phyloP scores from a whole-genome alignment of 192 early-diverging fungal genomes.

The Backusella macrospora region DNA sequence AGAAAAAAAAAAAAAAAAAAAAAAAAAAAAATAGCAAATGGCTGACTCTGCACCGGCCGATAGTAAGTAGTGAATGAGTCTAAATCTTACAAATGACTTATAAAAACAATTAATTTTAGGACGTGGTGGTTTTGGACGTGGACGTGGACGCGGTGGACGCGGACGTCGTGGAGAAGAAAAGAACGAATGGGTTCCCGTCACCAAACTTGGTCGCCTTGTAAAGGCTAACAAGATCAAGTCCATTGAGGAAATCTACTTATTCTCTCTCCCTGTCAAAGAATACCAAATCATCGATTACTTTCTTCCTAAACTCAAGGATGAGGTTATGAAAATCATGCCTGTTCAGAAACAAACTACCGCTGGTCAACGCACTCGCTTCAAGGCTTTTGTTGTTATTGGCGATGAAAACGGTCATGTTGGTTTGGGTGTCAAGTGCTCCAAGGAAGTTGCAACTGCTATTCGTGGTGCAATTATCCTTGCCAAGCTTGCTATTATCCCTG shows the following conservation, averaged over 20 bases:
- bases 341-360: conserved; percentile 99
- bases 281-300: conserved; percentile 98
- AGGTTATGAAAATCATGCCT: conserved; percentile 99
- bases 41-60: conserved; percentile 79
- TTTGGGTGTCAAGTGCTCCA: conserved; percentile 99
- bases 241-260: conserved; percentile 97
- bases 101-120: not conserved
- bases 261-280: conserved; percentile 99
- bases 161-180: conserved; percentile 42
- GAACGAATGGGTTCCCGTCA: conserved; percentile 76
- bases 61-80: conserved; percentile 65
- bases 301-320: conserved; percentile 95
- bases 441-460: conserved; percentile 98
- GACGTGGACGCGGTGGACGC: conserved; percentile 46
- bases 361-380: conserved; percentile 99
- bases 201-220: conserved; percentile 99
- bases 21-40: conserved; percentile 41
- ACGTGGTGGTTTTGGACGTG: conserved; percentile 47
- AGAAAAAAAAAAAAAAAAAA: no score
- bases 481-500: conserved; percentile 98
- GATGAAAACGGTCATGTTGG: conserved; percentile 97
- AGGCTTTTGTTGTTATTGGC: conserved; percentile 99
- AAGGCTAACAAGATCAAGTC: conserved; percentile 97
- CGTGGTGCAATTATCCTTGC: conserved; percentile 98
- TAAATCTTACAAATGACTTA: no score